These are phyloP conservation scores for Trypanosoma cruzi DNA, from an alignment of 208 protist species.

Conservation along the genomic window DNA sequence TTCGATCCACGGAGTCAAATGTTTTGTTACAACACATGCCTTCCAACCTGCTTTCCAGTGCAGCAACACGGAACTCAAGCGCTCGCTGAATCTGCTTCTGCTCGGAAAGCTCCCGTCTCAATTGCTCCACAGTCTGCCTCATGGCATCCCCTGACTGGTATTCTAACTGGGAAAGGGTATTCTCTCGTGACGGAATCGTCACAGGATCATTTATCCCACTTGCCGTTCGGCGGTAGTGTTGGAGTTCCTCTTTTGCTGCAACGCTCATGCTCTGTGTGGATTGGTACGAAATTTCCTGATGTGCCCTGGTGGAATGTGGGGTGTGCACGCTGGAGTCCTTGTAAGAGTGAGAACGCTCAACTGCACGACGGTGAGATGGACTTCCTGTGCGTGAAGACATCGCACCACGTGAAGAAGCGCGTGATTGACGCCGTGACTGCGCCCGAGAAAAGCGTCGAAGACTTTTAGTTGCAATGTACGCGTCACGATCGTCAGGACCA, in stretches of 20 bases:
- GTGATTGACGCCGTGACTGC: constrained; percentile 76
- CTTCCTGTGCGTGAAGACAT: constrained; percentile 28
- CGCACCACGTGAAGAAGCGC: constrained; percentile 25
- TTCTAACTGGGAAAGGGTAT: constrained; percentile 36
- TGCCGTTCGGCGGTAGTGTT: constrained; percentile 5
- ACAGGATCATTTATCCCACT: constrained; percentile 22
- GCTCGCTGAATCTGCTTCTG: constrained; percentile 30
- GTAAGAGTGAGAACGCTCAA: constrained; percentile 9
- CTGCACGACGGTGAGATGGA: constrained; percentile 1
- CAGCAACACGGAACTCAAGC: constrained; percentile 49
- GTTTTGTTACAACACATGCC: constrained; percentile 22
- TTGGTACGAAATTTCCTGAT: background rate
- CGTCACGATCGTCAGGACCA: constrained; percentile 83
- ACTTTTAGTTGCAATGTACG: constrained; percentile 84
- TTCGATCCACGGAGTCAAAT: background rate
- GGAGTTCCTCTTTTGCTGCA: background rate
- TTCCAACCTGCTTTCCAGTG: constrained; percentile 54
- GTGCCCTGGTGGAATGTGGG: constrained; percentile 9
- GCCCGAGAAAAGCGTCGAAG: constrained; percentile 73
- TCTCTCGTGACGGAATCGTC: constrained; percentile 30
- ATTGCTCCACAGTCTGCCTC: constrained; percentile 34
- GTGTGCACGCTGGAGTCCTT: constrained; percentile 17
- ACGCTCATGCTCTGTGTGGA: constrained; percentile 13
- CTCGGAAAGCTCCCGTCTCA: constrained; percentile 37
- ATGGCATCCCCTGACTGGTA: constrained; percentile 31